A percentile compares a stretch with the other conserved stretches of the same genome.
These are phyloP conservation scores for Wickerhamiella azymoides DNA, from an alignment of 805 yeast genomes.

Conservation along the genomic window DNA sequence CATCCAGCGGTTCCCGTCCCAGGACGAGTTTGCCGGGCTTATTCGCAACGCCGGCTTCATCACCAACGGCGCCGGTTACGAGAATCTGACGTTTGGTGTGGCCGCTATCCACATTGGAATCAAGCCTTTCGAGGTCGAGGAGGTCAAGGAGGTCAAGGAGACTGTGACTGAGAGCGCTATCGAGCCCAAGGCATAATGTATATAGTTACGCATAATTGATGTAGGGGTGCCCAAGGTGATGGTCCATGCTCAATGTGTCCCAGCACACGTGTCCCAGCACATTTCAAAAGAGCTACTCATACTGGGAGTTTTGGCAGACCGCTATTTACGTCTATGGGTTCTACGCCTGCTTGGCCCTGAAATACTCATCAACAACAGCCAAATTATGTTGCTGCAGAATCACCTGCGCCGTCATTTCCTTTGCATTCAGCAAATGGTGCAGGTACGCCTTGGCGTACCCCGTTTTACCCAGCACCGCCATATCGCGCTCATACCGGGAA, in stretches of 20 bases:
- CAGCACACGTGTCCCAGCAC: too few relatives aligned
- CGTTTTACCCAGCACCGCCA: constrained; percentile 19
- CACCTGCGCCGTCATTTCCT: constrained; percentile 32
- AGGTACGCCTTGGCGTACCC: constrained; percentile 28
- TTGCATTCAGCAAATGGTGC: constrained; percentile 30
- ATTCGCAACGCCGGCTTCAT: constrained; percentile 90
- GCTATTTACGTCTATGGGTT: too few relatives aligned
- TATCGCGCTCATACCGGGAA: constrained; percentile 21
- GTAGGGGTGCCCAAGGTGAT: too few relatives aligned
- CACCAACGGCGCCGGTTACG: constrained; percentile 83
- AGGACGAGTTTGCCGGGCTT: constrained; percentile 82
- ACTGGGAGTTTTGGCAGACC: too few relatives aligned
- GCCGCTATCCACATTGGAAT: constrained; percentile 95
- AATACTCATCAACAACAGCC: constrained; percentile 20
- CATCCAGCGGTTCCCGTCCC: constrained; percentile 80
- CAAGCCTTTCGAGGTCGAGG: constrained; percentile 30
- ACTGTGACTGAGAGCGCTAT: too few relatives aligned
- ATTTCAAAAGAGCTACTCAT: too few relatives aligned
- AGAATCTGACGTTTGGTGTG: constrained; percentile 84
- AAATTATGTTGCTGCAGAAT: constrained; percentile 29
- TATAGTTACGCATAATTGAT: constrained; percentile 21
- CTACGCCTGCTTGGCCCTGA: constrained; percentile 15
- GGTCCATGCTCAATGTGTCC: too few relatives aligned
- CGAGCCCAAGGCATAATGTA: too few relatives aligned
- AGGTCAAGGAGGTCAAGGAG: neutral